These are phyloP conservation scores for Zygotorulaspora sp. DNA, from an alignment of 805 yeast genomes.

Conservation along the genomic window DNA sequence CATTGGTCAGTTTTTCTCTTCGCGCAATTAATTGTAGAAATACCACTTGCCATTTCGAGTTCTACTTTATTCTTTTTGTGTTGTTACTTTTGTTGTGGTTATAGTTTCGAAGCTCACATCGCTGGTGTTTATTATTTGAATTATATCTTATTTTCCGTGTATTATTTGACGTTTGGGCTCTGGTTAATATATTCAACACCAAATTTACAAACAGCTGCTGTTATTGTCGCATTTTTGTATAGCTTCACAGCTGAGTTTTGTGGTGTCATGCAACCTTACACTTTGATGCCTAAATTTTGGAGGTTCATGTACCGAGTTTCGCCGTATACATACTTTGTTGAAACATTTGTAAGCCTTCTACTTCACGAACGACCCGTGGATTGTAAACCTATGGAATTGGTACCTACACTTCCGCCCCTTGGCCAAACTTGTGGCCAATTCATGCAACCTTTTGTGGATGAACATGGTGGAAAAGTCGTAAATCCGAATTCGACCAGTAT, in stretches of 20 bases:
- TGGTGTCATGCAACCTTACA: conserved; percentile 38
- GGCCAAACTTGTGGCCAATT: conserved; percentile 62
- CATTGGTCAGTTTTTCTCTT: conserved; percentile 62
- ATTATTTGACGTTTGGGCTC: conserved; percentile 45
- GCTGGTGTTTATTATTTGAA: conserved; percentile 49
- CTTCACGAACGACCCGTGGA: conserved; percentile 49
- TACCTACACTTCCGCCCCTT: conserved; percentile 46
- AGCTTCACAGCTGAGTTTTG: conserved; percentile 36
- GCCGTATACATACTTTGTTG: conserved; percentile 58
- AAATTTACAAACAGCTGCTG: conserved; percentile 67
- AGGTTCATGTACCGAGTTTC: conserved; percentile 62
- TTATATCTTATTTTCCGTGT: conserved; percentile 41
- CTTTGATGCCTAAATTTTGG: conserved; percentile 68
- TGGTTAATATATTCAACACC: conserved; percentile 55
- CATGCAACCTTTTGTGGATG: conserved; percentile 40
- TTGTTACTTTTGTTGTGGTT: conserved; percentile 47
- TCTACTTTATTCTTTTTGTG: conserved; percentile 51
- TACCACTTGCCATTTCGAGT: conserved; percentile 52
- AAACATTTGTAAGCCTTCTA: conserved; percentile 45
- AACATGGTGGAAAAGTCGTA: conserved; percentile 50
- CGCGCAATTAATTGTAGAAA: conserved; percentile 51
- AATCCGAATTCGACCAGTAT: conserved; percentile 43
- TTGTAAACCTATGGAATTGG: conserved; percentile 48
- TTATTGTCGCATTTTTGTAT: conserved; percentile 45
- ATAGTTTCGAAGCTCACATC: conserved; percentile 39